A percentile compares a stretch with the other conserved stretches of the same genome.
Conservation (phyloP, 2,329 filamentous ascomycete genomes). For the Xylariales sp. region DNA sequence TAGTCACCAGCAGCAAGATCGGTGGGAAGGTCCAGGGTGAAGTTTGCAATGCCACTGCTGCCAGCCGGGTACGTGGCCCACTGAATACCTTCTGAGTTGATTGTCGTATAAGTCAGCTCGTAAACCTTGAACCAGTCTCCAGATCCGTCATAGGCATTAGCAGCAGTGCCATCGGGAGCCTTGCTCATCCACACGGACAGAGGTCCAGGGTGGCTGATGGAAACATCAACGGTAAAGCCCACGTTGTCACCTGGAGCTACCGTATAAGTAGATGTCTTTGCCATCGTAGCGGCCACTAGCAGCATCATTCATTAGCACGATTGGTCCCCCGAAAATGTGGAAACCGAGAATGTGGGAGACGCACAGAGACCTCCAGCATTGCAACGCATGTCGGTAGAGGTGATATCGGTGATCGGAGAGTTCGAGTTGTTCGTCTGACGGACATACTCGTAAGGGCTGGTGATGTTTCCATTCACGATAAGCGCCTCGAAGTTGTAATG, state of each 20-base stretch:
- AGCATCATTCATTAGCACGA: not conserved
- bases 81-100: slow-evolving; percentile 5
- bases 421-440: slow-evolving; percentile 21
- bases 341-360: no score
- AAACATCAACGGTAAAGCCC: slow-evolving; percentile 32
- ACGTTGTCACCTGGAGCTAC: slow-evolving; percentile 34
- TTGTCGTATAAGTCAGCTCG: slow-evolving; percentile 27
- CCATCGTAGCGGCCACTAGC: slow-evolving; percentile 29
- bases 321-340: not conserved
- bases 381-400: slow-evolving; percentile 31
- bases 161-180: slow-evolving; percentile 17
- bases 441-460: slow-evolving; percentile 14
- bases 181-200: slow-evolving; percentile 32
- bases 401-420: slow-evolving; percentile 34
- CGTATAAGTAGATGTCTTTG: slow-evolving; percentile 29
- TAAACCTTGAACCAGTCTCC: slow-evolving; percentile 5
- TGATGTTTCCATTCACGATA: slow-evolving; percentile 16
- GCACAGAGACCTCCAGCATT: slow-evolving; percentile 27
- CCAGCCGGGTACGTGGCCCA: slow-evolving; percentile 3
- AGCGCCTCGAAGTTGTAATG: slow-evolving; percentile 15
- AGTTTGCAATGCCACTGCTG: slow-evolving; percentile 3
- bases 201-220: slow-evolving; percentile 33
- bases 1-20: slow-evolving; percentile 1
- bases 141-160: slow-evolving; percentile 1
- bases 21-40: slow-evolving; percentile 2